Base-by-base conservation (phyloP, 208 protist species). In the Trichomonas vaginalis region DNA sequence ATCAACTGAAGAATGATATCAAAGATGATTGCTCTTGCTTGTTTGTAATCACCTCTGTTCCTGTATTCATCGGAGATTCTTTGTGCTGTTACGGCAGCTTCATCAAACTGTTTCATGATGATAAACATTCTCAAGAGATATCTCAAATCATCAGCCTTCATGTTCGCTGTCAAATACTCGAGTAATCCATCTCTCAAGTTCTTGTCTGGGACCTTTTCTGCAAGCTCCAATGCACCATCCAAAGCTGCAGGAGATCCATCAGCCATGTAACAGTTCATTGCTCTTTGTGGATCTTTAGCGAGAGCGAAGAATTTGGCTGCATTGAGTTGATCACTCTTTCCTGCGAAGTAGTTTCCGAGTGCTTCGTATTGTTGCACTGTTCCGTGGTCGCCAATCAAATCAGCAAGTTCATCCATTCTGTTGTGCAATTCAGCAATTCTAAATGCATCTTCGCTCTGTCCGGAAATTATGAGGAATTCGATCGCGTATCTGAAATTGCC, bases 231-330 rank as follows among this genome's bases (percentile, higher is more conserved):
- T 15, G 82, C 82, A 12, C 23, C 82, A 48, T 90, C 82, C 42
- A 90, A 39, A 48, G 82, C 82, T 35, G 4, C 15, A 35, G 35
- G n/a, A n/a, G 82, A 48, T 10, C 82, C 82, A 48, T 90, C 82
- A n/a, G 82, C 37, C 42, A 90, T 90, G 23, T 90, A 90, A n/a
- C 82, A 90, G 42, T 90, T 90, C 42, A 90, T 49, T 48, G 82
- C 82, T 1, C 82, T 35, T 9, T 49, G 37, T 90, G 82, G 82
- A 90, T 90, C 42, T 4, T 37, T 37, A 23, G 40, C 42, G 9
- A 49, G 35, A 35, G 37, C 82, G 42, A 90, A 90, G 82, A 90
- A 90, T n/a, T 90, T 90, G 15, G 82, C 82, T 48, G 82, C 82
- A 32, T 90, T 27, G 0, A 90, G 32, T 40, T 45, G 35, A 15